Base-by-base conservation (phyloP, 2,329 filamentous ascomycete genomes). In the Aspergillus caelatus region DNA sequence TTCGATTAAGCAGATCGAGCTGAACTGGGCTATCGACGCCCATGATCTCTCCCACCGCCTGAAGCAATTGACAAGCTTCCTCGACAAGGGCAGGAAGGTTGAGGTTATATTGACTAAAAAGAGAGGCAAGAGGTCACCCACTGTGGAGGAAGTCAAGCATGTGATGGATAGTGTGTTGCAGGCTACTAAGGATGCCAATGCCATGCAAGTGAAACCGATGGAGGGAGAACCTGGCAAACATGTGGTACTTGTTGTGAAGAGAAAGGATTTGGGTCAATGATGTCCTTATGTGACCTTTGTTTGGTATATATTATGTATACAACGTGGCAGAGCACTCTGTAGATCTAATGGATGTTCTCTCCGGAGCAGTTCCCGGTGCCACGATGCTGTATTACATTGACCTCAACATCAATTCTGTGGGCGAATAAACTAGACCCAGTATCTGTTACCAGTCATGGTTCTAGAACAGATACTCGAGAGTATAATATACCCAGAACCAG, bases 11-110 rank as follows among this genome's bases (percentile, higher is more conserved):
- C 89, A 90, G 74, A 77, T 97, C n/a, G 94, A 97, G 79, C 71
- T 98, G 70, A 94, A 93, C 77, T 98, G 94, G 94, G 89, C 90
- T 39, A 96, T 96, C 72, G 89, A 88, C 65, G 74, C 78, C 14
- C 86, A 94, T 74, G 94, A 97, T 80, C 77, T 97, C 58, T 80
- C 80, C n/a, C 89, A 91, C 75, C 86, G 89, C 73, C 75, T 95
- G 76, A 85, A 85, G 72, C 87, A 88, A 79, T 76, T 94, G 71
- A 79, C 79, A 65, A 83, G 80, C 60, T 97, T 97, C 74, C 74
- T 97, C 74, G 80, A 76, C 10, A 92, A 92, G 76, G 93, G 93
- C 1, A 85, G 86, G 74, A 88, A 84, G 74, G 92, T 97, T 23
- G 90, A 95, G 74, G 73, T 97, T 12, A 71, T 90, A 59, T 71